phyloP scores from a whole-genome alignment of 352 stramenopile species.

The Globisporangium middletonii region DNA sequence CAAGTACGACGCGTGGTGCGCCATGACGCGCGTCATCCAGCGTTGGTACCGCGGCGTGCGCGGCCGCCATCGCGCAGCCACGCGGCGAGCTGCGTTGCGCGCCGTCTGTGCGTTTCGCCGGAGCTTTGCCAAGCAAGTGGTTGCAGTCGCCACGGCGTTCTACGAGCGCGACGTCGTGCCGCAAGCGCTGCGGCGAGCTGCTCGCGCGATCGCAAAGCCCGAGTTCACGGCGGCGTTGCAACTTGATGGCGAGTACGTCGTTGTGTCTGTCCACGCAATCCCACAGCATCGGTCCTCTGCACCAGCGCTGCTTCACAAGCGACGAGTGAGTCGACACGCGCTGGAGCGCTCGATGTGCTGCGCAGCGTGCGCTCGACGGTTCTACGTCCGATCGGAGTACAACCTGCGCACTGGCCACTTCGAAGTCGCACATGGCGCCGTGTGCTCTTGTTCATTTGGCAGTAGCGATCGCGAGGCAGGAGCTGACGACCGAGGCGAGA shows the following conservation, averaged over 20 bases:
- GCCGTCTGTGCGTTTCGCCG: conserved; percentile 23
- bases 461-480: background rate
- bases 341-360: conserved; percentile 26
- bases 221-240: conserved; percentile 36
- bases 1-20: conserved; percentile 66
- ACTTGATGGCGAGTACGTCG: conserved; percentile 50
- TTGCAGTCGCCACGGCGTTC: conserved; percentile 19
- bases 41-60: conserved; percentile 52
- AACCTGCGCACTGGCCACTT: conserved; percentile 19
- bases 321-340: background rate
- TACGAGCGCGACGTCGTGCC: conserved; percentile 23
- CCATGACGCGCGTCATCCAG: conserved; percentile 35
- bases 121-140: conserved; percentile 25
- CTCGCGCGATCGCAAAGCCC: conserved; percentile 27
- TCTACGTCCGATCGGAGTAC: conserved; percentile 33
- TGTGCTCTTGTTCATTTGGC: conserved; percentile 41
- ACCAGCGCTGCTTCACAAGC: background rate
- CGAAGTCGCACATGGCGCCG: conserved; percentile 17
- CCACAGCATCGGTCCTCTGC: conserved; percentile 8
- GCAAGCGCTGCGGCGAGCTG: conserved; percentile 24
- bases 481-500: conserved; percentile 10
- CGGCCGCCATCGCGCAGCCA: conserved; percentile 23
- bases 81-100: conserved; percentile 24
- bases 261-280: conserved; percentile 56
- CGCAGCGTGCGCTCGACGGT: conserved; percentile 38